Conservation (phyloP, 23 red algal species). For the Porphyridium purpureum region DNA sequence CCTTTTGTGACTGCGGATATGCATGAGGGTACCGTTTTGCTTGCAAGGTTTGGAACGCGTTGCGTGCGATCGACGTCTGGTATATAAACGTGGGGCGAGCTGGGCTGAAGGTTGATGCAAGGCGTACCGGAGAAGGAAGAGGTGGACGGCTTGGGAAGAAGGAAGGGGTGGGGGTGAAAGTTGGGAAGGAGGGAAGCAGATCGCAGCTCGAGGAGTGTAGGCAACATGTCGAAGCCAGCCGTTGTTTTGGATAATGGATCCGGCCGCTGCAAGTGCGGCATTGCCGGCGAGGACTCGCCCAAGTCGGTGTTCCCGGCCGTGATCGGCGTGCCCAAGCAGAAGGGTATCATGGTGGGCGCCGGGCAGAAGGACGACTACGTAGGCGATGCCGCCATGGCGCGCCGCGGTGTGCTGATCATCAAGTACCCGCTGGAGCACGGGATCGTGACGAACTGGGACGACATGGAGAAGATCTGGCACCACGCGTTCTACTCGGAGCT, state of each 20-base stretch:
- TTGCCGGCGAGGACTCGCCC: slow-evolving; percentile 95
- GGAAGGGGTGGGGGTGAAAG: no score
- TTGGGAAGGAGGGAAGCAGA: no score
- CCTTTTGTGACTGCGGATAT: no score
- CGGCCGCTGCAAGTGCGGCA: slow-evolving; percentile 79
- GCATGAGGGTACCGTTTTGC: no score
- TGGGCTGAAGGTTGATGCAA: no score
- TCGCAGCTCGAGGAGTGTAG: no score
- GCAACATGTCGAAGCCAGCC: slow-evolving; percentile 41
- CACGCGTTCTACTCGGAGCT: slow-evolving; percentile 91
- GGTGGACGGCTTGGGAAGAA: no score
- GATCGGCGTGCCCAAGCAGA: slow-evolving; percentile 77
- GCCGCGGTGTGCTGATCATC: slow-evolving; percentile 82
- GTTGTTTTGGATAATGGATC: slow-evolving; percentile 98
- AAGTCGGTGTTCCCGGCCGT: slow-evolving; percentile 92
- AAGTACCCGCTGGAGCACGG: slow-evolving; percentile 99
- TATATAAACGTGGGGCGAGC: no score
- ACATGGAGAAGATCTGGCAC: slow-evolving; percentile 99
- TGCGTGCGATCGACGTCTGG: no score
- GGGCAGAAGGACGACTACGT: slow-evolving; percentile 97
- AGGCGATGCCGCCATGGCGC: slow-evolving; percentile 90
- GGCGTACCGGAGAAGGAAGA: no score
- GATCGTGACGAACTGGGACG: slow-evolving; percentile 99
- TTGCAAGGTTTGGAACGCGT: no score
- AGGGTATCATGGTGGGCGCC: slow-evolving; percentile 94